These are phyloP conservation scores for Lactarius hengduanensis DNA, from an alignment of 768 basidiomycete species.

Conservation along the genomic window DNA sequence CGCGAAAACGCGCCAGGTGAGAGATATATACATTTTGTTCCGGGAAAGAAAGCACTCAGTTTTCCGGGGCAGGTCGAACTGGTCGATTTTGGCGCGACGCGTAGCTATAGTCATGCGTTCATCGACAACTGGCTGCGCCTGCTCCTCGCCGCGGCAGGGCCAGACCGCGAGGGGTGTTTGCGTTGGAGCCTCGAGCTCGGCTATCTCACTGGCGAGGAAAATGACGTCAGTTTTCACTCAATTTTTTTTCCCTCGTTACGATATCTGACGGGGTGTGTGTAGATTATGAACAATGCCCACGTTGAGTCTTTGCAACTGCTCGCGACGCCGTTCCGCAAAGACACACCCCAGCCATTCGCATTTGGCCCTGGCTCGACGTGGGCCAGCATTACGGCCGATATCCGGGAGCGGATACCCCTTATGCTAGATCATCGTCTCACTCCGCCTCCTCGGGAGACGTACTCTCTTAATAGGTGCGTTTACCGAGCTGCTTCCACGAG, in stretches of 20 bases:
- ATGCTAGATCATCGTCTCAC: slow-evolving; percentile 89
- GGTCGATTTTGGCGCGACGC: slow-evolving; percentile 95
- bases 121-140: slow-evolving; percentile 85
- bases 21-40: slow-evolving; percentile 2
- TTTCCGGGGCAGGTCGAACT: slow-evolving; percentile 59
- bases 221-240: slow-evolving; percentile 49
- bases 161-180: slow-evolving; percentile 65
- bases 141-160: slow-evolving; percentile 73
- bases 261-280: background rate
- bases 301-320: slow-evolving; percentile 79
- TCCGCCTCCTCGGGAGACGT: slow-evolving; percentile 92
- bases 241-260: background rate
- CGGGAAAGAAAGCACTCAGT: background rate
- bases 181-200: slow-evolving; percentile 78
- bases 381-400: slow-evolving; percentile 71
- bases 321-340: slow-evolving; percentile 76
- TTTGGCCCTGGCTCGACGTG: slow-evolving; percentile 68
- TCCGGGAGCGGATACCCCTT: slow-evolving; percentile 78
- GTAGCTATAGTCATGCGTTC: slow-evolving; percentile 80
- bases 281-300: slow-evolving; percentile 88
- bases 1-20: slow-evolving; percentile 55
- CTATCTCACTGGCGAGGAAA: slow-evolving; percentile 88
- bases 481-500: too few species aligned
- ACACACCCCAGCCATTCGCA: slow-evolving; percentile 67
- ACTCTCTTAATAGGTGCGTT: slow-evolving; percentile 82